Base-by-base conservation (phyloP, 768 basidiomycete genomes). In the Cytidiella melzeri region DNA sequence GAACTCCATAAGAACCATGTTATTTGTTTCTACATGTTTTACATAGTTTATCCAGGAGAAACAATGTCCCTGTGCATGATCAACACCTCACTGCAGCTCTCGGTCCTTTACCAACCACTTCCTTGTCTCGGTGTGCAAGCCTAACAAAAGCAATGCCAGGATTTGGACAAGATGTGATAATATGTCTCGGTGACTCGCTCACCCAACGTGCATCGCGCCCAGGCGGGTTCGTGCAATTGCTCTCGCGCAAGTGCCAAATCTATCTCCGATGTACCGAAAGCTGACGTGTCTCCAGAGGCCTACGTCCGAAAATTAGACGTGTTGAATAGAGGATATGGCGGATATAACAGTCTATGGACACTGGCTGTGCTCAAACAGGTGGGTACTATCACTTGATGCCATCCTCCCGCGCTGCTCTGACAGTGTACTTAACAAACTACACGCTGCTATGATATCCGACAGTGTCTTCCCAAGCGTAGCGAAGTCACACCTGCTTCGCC, bases 281-380 rank as follows among this genome's bases (percentile, higher is more conserved):
- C 20, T 21, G 41, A 36, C 19, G 12, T 43, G 6, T 3, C 9
- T 50, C 36, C 54, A 92, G 90, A 85, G 62, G 74, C 73, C 1
- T 95, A 95, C 64, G 76, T 76, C 38, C 73, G 93, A 53, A 89
- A 83, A 64, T 65, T 92, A 26, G 93, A 96, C 60, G 81, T 96
- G 18, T 55, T 95, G 54, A 95, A 95, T 61, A 81, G 92, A 42
- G 93, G 93, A 1, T 71, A 83, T 24, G 74, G 79, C 25, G 92
- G 92, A 2, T 96, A 94, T 67, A 93, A 88, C 60, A 85, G 90
- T 1, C 81, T 84, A 27, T 94, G 92, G 92, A 83, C 74, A 5
- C 67, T 92, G 30, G 87, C 88, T 3, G 75, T 91, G 24, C 78
- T 94, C 49, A 76, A 87, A 58, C 81, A 85, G 74, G 88, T 83